Evolutionary conservation across 2,329 filamentous ascomycete genomes (phyloP), one percentile per base, ranked within the genome.

Genomic region (Mollisia scopiformis): DNA sequence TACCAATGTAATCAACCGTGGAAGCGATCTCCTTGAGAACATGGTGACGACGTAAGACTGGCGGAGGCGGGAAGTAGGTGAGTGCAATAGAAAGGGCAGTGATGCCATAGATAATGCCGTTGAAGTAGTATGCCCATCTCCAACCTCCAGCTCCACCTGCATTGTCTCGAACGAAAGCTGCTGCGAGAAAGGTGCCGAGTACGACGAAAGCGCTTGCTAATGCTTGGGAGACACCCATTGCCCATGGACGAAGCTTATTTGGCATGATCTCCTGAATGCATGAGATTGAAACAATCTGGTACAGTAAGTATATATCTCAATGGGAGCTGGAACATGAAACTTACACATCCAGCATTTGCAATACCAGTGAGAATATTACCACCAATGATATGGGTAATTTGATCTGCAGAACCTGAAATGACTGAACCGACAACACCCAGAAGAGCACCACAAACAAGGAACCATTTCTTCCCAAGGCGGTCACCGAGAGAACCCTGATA

Each of bases 101-200:
- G 27, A 65, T 25, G 8, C 49, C 62, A 52, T 63, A 67, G 16
- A 65, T 59, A 11, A 67, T 62, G 5, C 50, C 54, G 33, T 65
- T 65, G 51, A 67, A 65, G 55, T 65, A 67, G 23, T 67, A 67
- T 1, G 63, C 56, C 62, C 65, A 67, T 7, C 62, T 50, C 60
- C 61, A 67, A 3, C 65, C 65, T 6, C 62, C 59, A 31, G 55
- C 53, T 21, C 62, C 62, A 14, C 62, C 64, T n/a, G 43, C 39
- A 51, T 64, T 59, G 13, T 57, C 41, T 11, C 55, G 55, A 23
- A 67, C 65, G 31, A 67, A 63, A 23, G 51, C 53, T 19, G 58
- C 62, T 25, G 62, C 60, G 23, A 65, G 28, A 37, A 63, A 63
- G 1, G 65, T 65, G 3, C 61, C 65, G 6, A 67, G 57, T 49